A percentile compares a stretch with the other conserved stretches of the same genome.
phyloP scores from a whole-genome alignment of 2,329 filamentous ascomycete species.

The Arachnopeziza araneosa region DNA sequence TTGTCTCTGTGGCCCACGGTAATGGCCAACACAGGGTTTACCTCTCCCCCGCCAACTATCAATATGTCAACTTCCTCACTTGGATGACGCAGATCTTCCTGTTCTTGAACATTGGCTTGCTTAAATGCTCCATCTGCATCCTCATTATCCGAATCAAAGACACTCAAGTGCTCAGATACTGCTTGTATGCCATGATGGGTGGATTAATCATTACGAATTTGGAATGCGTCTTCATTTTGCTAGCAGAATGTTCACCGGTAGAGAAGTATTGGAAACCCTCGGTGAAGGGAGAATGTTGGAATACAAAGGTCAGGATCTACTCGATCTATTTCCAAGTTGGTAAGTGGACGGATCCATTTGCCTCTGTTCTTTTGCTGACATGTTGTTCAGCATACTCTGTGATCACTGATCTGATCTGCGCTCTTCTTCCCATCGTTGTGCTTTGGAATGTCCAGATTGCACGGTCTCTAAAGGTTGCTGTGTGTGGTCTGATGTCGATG shows the following conservation, averaged over 20 bases:
- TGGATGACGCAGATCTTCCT: conserved; percentile 38
- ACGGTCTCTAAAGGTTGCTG: background rate
- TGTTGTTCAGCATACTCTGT: conserved; percentile 7
- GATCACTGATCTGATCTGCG: conserved; percentile 10
- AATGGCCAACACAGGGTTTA: conserved; percentile 37
- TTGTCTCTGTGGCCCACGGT: conserved; percentile 19
- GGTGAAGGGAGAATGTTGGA: conserved; percentile 4
- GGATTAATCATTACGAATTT: conserved; percentile 9
- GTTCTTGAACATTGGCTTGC: conserved; percentile 35
- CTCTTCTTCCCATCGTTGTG: conserved; percentile 9
- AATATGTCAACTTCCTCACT: conserved; percentile 34
- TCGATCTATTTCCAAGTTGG: conserved; percentile 12
- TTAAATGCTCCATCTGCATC: conserved; percentile 39
- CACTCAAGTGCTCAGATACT: conserved; percentile 27
- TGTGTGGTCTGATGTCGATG: conserved; percentile 8
- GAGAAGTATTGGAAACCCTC: conserved; percentile 4
- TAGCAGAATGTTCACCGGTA: conserved; percentile 10
- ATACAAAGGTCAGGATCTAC: conserved; percentile 8
- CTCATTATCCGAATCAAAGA: conserved; percentile 38
- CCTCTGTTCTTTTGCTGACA: background rate
- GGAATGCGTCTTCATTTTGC: conserved; percentile 2
- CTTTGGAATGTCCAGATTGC: conserved; percentile 7
- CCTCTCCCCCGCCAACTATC: conserved; percentile 29
- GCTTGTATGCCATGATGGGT: conserved; percentile 24
- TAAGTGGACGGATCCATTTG: background rate